Conservation (phyloP, 169 alveolate genomes). For the Plasmodium gallinaceum region DNA sequence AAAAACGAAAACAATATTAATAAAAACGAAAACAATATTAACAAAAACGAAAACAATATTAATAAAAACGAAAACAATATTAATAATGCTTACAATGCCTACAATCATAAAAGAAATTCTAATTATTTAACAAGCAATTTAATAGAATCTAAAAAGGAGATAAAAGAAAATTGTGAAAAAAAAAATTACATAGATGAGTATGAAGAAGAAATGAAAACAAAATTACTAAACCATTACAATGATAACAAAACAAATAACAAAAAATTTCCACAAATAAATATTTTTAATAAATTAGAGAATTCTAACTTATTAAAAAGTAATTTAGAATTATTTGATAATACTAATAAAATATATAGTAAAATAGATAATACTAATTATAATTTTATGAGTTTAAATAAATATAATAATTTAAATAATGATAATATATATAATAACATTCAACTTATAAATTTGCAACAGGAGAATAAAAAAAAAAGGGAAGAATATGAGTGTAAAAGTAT, state of each 20-base stretch:
- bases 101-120: not conserved
- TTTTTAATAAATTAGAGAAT: not conserved
- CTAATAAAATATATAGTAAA: not conserved
- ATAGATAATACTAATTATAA: not conserved
- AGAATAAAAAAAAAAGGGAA: too few relatives aligned
- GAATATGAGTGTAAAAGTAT: too few relatives aligned
- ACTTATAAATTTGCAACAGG: too few relatives aligned
- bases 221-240: not conserved
- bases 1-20: too few relatives aligned
- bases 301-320: not conserved
- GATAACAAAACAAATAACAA: not conserved
- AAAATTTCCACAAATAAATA: not conserved
- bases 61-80: too few relatives aligned
- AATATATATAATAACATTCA: too few relatives aligned
- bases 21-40: too few relatives aligned
- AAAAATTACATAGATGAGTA: not conserved
- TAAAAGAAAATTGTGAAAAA: not conserved
- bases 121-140: not conserved
- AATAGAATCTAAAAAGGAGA: not conserved
- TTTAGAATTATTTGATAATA: not conserved
- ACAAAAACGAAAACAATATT: too few relatives aligned
- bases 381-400: not conserved
- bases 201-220: not conserved
- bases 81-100: too few relatives aligned
- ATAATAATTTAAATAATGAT: not conserved